Base-by-base conservation (phyloP, 1,139 yeast species). In the Yamadazyma friedrichii region DNA sequence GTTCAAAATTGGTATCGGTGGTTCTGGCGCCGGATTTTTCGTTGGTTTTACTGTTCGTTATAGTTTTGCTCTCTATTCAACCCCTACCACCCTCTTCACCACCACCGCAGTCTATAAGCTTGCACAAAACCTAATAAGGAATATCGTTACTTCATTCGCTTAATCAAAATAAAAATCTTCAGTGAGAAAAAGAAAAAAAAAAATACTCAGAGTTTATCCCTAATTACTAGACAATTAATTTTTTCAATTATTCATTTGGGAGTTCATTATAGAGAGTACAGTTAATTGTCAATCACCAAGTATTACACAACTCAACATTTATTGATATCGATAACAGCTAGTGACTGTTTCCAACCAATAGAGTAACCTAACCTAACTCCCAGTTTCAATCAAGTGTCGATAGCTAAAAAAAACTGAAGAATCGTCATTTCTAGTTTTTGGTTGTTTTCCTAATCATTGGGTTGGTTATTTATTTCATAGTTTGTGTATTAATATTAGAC, bases 111-210 rank as follows among this genome's bases (percentile, higher is more conserved):
- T n/a, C n/a, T n/a, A n/a, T n/a, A n/a, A n/a, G n/a, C n/a, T n/a
- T n/a, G n/a, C n/a, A n/a, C n/a, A n/a, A n/a, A n/a, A n/a, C n/a
- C n/a, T n/a, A n/a, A n/a, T n/a, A 20, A 20, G 24, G 24, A 5
- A 20, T 20, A 20, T 20, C 8, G 24, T 20, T 20, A 20, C 24
- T 20, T 20, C 5, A 20, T 20, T 31, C 33, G 33, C 22, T 31
- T 31, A 16, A 33, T 33, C 27, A 17, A 33, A 33, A 33, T 20
- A 20, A 20, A 20, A 33, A 28, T 30, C 36, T 25, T 25, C 36
- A 25, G 30, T 34, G 36, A 34, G 36, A 25, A 34, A 34, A 34
- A 25, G 36, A 34, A 34, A 34, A 34, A 34, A 34, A 34, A 20
- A 20, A 34, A 34, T 25, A 25, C 36, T 25, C 30, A 26, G 17